Evolutionary conservation across 441 rosid genomes (phyloP).

Genomic region (Erysimum pusillum): DNA sequence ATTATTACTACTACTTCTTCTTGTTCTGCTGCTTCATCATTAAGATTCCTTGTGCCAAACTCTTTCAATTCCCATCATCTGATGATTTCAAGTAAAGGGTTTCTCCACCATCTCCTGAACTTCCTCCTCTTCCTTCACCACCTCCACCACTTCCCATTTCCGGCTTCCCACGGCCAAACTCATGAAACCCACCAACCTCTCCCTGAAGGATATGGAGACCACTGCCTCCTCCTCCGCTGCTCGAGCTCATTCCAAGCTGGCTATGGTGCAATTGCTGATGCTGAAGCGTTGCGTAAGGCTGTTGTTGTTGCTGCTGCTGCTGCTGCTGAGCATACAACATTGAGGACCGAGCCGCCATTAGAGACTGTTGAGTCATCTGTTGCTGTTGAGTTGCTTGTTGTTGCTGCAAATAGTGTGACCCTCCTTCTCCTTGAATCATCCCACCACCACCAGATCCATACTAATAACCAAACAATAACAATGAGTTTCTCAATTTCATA

Average conservation of each 20-base stretch:
- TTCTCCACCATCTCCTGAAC: slow-evolving; percentile 92
- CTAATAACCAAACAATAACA: slow-evolving; percentile 46
- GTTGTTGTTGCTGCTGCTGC: slow-evolving; percentile 70
- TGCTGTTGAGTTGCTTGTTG: slow-evolving; percentile 57
- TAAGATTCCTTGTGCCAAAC: slow-evolving; percentile 35
- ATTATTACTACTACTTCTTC: slow-evolving; percentile 30
- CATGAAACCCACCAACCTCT: slow-evolving; percentile 86
- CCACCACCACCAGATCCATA: slow-evolving; percentile 71
- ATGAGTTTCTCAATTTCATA: background rate
- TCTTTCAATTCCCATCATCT: slow-evolving; percentile 76
- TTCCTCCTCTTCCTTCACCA: slow-evolving; percentile 81
- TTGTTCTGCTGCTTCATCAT: slow-evolving; percentile 23
- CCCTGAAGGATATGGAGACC: slow-evolving; percentile 89
- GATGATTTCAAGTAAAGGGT: slow-evolving; percentile 82
- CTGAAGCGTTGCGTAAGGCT: slow-evolving; percentile 78
- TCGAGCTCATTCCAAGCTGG: slow-evolving; percentile 91
- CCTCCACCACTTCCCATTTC: slow-evolving; percentile 81
- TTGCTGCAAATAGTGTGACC: slow-evolving; percentile 88
- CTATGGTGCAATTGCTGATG: slow-evolving; percentile 72
- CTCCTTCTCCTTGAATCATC: slow-evolving; percentile 71
- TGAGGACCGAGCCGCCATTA: slow-evolving; percentile 94
- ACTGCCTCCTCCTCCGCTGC: slow-evolving; percentile 64
- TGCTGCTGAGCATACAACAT: slow-evolving; percentile 92
- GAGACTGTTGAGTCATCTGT: slow-evolving; percentile 89
- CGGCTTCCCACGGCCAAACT: slow-evolving; percentile 84